Percentiles rank a stretch among this genome's conserved stretches.
These are phyloP conservation scores for Dryadomyces sulphureus DNA, from an alignment of 2,329 filamentous ascomycete species.

Conservation along the genomic window DNA sequence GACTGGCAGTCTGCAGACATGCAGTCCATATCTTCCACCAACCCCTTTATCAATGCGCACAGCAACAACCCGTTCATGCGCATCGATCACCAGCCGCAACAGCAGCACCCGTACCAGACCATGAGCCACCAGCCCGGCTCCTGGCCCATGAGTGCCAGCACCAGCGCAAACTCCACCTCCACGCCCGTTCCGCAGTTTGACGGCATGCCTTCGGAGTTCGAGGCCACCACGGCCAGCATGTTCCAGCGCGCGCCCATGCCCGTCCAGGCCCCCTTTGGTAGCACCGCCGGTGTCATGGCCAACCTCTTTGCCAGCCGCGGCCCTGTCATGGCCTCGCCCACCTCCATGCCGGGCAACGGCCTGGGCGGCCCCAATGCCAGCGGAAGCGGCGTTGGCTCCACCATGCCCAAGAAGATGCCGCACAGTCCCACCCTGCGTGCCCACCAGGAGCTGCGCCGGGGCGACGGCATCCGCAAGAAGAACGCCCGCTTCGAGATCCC, in stretches of 20 bases:
- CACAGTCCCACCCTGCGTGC: constrained; percentile 56
- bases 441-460: constrained; percentile 62
- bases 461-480: constrained; percentile 95
- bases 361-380: not conserved
- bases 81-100: constrained; percentile 30
- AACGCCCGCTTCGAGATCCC: constrained; percentile 97
- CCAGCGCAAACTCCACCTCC: constrained; percentile 46
- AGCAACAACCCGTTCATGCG: constrained; percentile 55
- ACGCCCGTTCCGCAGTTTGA: constrained; percentile 63
- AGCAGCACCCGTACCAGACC: constrained; percentile 19
- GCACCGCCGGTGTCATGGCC: constrained; percentile 24
- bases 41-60: constrained; percentile 33
- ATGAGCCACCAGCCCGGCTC: constrained; percentile 29
- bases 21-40: constrained; percentile 48
- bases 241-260: constrained; percentile 34
- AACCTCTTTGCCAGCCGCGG: constrained; percentile 28
- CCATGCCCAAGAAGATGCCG: constrained; percentile 43
- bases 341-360: constrained; percentile 7
- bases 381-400: constrained; percentile 42
- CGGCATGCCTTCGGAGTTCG: constrained; percentile 41
- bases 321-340: not conserved
- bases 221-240: constrained; percentile 28
- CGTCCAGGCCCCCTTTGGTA: constrained; percentile 35
- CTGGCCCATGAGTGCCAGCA: constrained; percentile 39
- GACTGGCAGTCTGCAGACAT: constrained; percentile 51